A percentile compares a stretch with the other conserved stretches of the same genome.
phyloP scores from a whole-genome alignment of 192 early-diverging fungal species.

The Funneliformis geosporum region DNA sequence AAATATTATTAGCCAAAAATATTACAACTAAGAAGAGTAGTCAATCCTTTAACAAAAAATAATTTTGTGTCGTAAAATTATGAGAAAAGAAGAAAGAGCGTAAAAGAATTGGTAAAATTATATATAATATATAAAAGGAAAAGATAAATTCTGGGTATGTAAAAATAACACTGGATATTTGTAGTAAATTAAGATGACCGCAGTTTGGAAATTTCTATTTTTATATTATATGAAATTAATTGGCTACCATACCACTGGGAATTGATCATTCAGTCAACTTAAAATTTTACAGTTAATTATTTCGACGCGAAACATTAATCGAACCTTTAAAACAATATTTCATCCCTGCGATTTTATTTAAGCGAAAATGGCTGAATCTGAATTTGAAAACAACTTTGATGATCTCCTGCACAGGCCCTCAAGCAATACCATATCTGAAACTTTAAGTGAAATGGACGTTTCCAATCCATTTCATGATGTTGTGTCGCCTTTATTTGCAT shows the following conservation, averaged over 20 bases:
- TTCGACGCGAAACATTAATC: background rate
- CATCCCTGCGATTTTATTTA: background rate
- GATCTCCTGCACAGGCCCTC: slow-evolving; percentile 30
- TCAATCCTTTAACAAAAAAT: background rate
- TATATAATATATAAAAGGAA: background rate
- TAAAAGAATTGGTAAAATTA: background rate
- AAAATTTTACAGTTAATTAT: background rate
- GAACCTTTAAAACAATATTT: too few species aligned
- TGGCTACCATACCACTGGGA: too few species aligned
- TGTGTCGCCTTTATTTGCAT: slow-evolving; percentile 24
- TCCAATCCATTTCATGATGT: slow-evolving; percentile 38
- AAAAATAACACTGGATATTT: background rate
- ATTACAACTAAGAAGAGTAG: background rate
- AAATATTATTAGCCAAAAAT: background rate
- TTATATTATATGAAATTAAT: too few species aligned
- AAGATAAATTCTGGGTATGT: background rate
- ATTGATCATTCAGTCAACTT: too few species aligned
- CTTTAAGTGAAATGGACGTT: slow-evolving; percentile 32
- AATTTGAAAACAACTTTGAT: slow-evolving; percentile 37
- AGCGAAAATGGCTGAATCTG: background rate
- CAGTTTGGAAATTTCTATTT: too few species aligned
- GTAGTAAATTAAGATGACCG: background rate
- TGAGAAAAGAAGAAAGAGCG: background rate
- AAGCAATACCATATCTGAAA: slow-evolving; percentile 31
- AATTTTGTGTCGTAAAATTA: background rate